phyloP scores from a whole-genome alignment of 768 basidiomycete species.

The Xerocomus potaroensis region DNA sequence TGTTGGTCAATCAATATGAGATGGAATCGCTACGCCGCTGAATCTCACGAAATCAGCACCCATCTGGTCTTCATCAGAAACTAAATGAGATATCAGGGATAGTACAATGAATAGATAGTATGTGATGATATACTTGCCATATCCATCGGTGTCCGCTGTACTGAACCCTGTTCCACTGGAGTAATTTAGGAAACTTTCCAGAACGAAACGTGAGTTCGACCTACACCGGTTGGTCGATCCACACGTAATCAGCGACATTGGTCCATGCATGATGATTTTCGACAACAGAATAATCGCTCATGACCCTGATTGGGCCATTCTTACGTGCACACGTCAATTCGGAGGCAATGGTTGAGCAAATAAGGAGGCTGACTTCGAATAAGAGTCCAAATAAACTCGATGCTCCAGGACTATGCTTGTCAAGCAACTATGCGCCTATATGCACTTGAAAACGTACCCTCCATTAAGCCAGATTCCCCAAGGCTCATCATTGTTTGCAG shows the following conservation, averaged over 20 bases:
- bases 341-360: conserved; percentile 16
- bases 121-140: conserved; percentile 39
- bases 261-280: conserved; percentile 57
- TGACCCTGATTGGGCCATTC: conserved; percentile 68
- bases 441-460: conserved; percentile 40
- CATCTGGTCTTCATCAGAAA: conserved; percentile 62
- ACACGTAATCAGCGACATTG: conserved; percentile 60
- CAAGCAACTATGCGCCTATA: neutral
- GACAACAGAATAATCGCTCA: conserved; percentile 43
- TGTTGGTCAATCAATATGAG: conserved; percentile 22
- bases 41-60: conserved; percentile 44
- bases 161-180: conserved; percentile 57
- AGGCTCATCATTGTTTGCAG: conserved; percentile 40
- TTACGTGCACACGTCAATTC: conserved; percentile 33
- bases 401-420: conserved; percentile 58
- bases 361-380: conserved; percentile 46
- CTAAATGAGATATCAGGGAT: conserved; percentile 26
- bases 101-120: neutral
- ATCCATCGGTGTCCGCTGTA: conserved; percentile 61
- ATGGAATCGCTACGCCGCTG: neutral
- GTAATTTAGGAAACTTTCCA: conserved; percentile 6
- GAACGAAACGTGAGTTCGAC: conserved; percentile 8
- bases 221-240: conserved; percentile 70
- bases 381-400: conserved; percentile 64
- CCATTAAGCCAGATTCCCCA: conserved; percentile 80